These are phyloP conservation scores for Russula sp. DNA, from an alignment of 768 basidiomycete species.

Conservation along the genomic window DNA sequence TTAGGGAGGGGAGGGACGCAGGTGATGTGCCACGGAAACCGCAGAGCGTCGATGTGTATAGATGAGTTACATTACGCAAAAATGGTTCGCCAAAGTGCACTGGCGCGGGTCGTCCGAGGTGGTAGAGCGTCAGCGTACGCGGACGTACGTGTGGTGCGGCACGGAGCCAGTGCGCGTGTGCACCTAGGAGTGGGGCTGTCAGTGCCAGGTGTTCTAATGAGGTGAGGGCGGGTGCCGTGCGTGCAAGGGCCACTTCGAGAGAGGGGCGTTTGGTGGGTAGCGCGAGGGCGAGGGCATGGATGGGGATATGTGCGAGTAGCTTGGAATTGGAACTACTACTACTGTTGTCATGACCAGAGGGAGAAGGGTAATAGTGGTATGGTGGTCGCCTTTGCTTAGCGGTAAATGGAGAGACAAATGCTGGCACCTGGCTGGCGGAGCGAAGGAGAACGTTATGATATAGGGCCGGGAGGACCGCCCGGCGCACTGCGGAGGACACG, in stretches of 20 bases:
- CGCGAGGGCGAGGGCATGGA: conserved; percentile 29
- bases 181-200: conserved; percentile 28
- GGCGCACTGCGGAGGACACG: conserved; percentile 31
- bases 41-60: conserved; percentile 29
- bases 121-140: conserved; percentile 29
- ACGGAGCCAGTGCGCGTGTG: conserved; percentile 31
- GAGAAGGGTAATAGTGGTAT: neutral
- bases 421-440: conserved; percentile 26
- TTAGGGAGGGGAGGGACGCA: conserved; percentile 20
- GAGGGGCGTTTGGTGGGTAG: conserved; percentile 29
- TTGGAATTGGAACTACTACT: conserved; percentile 1
- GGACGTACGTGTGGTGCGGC: conserved; percentile 18
- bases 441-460: conserved; percentile 30
- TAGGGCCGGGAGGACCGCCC: conserved; percentile 27
- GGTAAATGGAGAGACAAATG: conserved; percentile 28
- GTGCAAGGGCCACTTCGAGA: conserved; percentile 24
- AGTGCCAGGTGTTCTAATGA: conserved; percentile 25
- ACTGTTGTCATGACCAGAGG: neutral
- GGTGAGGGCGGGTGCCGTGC: conserved; percentile 22
- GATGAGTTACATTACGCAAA: conserved; percentile 22
- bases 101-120: conserved; percentile 27
- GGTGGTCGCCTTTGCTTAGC: conserved; percentile 9
- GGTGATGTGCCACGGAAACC: conserved; percentile 27
- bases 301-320: conserved; percentile 13
- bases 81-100: conserved; percentile 28